Evolutionary conservation across 371 early-diverging fungal genomes (phyloP).

Genomic region (Chytridium lagenaria): DNA sequence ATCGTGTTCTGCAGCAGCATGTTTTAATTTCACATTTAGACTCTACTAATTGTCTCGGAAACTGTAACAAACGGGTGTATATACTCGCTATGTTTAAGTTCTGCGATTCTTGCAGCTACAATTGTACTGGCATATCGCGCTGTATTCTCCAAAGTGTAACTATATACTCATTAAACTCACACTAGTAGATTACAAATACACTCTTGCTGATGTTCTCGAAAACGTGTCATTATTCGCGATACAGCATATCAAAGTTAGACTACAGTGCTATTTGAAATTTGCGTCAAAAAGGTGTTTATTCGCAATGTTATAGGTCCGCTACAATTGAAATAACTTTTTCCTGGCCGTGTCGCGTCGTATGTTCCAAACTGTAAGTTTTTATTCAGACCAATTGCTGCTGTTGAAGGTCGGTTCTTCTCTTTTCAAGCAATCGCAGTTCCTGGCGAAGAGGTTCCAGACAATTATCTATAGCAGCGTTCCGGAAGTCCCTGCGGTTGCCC

Average conservation of each 20-base stretch:
- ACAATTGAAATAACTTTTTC: too few species aligned
- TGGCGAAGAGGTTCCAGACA: background rate
- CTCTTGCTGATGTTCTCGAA: background rate
- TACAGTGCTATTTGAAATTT: too few species aligned
- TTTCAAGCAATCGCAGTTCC: background rate
- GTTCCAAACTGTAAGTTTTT: too few species aligned
- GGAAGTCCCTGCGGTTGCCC: background rate
- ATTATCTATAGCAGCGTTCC: background rate
- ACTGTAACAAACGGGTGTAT: constrained; percentile 36
- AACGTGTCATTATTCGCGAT: too few species aligned
- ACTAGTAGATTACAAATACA: background rate
- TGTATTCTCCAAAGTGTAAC: background rate
- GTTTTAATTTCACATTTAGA: constrained; percentile 28
- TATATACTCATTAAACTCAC: background rate
- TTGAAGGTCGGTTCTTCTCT: background rate
- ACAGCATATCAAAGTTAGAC: too few species aligned
- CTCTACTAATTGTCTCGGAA: constrained; percentile 42
- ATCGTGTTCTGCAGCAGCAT: background rate
- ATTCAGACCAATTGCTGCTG: too few species aligned
- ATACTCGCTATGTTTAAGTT: constrained; percentile 22
- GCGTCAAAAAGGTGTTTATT: too few species aligned
- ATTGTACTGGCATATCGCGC: background rate
- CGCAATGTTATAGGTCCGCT: too few species aligned
- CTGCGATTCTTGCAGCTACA: background rate
- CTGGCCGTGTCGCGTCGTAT: too few species aligned